Evolutionary conservation across 129 eudicot species (phyloP).

Genomic region (Tagetes erecta): DNA sequence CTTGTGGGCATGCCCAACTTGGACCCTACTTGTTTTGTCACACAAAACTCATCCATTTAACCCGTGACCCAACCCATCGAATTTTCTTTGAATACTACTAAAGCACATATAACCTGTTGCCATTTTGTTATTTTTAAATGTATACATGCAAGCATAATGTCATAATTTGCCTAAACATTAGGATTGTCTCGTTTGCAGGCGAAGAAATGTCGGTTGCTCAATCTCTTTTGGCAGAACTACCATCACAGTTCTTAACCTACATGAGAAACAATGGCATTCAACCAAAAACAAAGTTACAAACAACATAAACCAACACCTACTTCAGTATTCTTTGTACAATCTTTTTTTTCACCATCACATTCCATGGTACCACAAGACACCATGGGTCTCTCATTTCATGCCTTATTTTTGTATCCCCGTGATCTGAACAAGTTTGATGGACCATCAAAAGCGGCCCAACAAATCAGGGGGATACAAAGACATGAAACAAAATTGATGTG

Average conservation of each 20-base stretch:
- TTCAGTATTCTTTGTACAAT: conserved; percentile 33
- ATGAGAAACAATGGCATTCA: conserved; percentile 66
- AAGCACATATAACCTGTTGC: background rate
- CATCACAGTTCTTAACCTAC: conserved; percentile 81
- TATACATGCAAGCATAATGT: background rate
- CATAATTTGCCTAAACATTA: background rate
- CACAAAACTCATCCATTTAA: background rate
- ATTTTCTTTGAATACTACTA: background rate
- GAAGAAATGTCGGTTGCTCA: conserved; percentile 84
- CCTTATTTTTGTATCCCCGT: conserved; percentile 21
- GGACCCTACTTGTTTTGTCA: background rate
- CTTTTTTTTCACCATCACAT: conserved; percentile 22
- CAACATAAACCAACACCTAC: conserved; percentile 16
- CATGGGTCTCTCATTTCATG: conserved; percentile 5
- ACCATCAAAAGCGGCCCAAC: conserved; percentile 1
- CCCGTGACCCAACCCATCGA: background rate
- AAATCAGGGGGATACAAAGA: conserved; percentile 21
- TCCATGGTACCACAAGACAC: conserved; percentile 23
- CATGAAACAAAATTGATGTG: conserved; percentile 23
- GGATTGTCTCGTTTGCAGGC: conserved; percentile 39
- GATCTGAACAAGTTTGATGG: conserved; percentile 22
- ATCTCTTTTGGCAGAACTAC: conserved; percentile 87
- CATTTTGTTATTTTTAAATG: background rate
- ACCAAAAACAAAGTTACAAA: conserved; percentile 41
- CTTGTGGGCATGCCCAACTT: background rate